Base-by-base conservation (phyloP, 108 stramenopile species). In the Seminavis robusta region DNA sequence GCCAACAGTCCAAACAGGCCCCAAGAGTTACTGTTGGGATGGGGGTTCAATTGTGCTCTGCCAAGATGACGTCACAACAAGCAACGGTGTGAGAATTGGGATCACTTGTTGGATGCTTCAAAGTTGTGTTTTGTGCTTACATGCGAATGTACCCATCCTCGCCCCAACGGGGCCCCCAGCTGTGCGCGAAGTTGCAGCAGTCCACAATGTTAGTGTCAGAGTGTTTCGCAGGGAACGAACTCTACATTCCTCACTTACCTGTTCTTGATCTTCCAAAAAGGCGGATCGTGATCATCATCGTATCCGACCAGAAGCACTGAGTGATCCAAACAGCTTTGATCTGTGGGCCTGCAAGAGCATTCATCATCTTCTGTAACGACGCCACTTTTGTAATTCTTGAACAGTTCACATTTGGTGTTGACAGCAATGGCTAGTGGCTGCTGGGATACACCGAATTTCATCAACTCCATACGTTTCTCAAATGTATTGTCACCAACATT, bases 291-390 rank as follows among this genome's bases (percentile, higher is more conserved):
- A 15, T 47, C 47, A 37, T 77, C 72, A 41, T 87, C 71, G 58
- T 85, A 95, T 0, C 94, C 94, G 15, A 92, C 90, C 55, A 84
- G 71, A 20, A 95, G 64, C 10, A 95, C 84, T 16, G 87, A 84
- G 60, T 95, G 94, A 61, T 95, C 87, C 23, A 86, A 69, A 42
- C 75, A 79, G 47, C n/a, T 16, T 16, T 4, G 4, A 5, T 49
- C 27, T 0, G 49, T 31, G 36, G 59, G 54, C 26, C 55, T 49
- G 55, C 82, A 83, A 21, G 69, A 63, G 40, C 79, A 80, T 29
- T 82, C 86, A n/a, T 69, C 70, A 40, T 85, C 83, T 10, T 59
- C 62, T 2, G 76, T 88, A 27, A 94, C 62, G 26, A 96, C 83
- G 2, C 95, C 95, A 13, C 46, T 46, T 25, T 61, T 46, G 73